Percentiles rank a stretch among this genome's conserved stretches.
These are phyloP conservation scores for Rhodomyrtus psidioides DNA, from an alignment of 441 rosid genomes.

Conservation along the genomic window DNA sequence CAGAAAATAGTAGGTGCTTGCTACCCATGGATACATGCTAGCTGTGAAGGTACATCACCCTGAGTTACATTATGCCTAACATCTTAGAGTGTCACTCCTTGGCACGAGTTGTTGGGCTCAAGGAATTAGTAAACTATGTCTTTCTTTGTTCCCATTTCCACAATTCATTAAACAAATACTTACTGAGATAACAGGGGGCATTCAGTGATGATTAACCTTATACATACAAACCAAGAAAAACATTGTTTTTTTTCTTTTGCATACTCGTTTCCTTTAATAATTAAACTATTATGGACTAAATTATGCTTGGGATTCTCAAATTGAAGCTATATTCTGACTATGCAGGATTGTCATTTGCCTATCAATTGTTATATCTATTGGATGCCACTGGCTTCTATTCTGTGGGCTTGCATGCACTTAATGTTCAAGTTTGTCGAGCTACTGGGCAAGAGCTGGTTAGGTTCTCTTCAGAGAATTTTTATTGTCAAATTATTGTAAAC, in stretches of 20 bases:
- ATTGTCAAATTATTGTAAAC: neutral
- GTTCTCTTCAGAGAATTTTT: neutral
- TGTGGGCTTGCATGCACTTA: conserved; percentile 86
- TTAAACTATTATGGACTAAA: neutral
- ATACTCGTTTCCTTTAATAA: neutral
- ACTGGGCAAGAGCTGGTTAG: conserved; percentile 96
- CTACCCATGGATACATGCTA: conserved; percentile 95
- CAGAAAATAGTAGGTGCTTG: conserved; percentile 72
- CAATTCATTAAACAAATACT: neutral
- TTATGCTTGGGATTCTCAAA: neutral
- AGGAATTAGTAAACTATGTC: neutral
- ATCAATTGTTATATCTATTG: conserved; percentile 85
- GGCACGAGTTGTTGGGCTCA: neutral
- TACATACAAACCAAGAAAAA: neutral
- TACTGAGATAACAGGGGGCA: neutral
- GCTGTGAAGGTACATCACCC: conserved; percentile 70
- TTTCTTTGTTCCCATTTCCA: neutral
- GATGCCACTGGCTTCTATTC: conserved; percentile 98
- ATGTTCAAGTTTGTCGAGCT: conserved; percentile 97
- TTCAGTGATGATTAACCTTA: neutral
- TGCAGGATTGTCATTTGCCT: conserved; percentile 90
- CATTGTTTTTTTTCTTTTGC: neutral
- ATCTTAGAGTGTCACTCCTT: neutral
- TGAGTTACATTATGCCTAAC: neutral
- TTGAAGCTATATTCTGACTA: neutral